phyloP scores from a whole-genome alignment of 169 alveolate genomes.

The Neospora caninum region DNA sequence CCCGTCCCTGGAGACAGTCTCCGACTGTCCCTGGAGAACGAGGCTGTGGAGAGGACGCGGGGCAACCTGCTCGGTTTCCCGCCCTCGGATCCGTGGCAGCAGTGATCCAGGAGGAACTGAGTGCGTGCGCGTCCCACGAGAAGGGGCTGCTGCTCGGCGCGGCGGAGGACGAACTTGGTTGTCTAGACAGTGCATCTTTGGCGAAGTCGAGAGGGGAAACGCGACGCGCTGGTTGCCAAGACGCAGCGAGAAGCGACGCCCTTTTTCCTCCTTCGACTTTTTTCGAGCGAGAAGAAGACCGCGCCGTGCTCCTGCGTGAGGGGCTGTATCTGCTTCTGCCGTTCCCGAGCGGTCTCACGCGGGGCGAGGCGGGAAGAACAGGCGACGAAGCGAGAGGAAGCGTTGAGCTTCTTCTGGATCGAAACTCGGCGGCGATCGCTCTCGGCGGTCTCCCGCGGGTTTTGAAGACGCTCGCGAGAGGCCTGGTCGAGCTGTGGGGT shows the following conservation, averaged over 20 bases:
- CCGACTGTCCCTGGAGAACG: no score
- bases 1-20: no score
- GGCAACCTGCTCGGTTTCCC: neutral
- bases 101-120: neutral
- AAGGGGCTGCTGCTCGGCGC: no score
- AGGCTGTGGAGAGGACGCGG: neutral
- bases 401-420: neutral
- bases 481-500: neutral
- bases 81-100: neutral
- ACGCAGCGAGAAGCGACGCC: no score
- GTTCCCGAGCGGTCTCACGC: neutral
- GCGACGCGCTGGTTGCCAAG: no score
- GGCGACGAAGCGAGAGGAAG: neutral
- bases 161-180: no score
- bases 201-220: no score
- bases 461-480: neutral
- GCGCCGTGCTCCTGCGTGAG: neutral
- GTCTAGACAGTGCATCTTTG: no score
- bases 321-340: neutral
- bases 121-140: neutral
- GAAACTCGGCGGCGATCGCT: neutral
- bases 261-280: neutral
- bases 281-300: neutral
- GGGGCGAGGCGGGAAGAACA: neutral
- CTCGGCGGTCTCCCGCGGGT: neutral